These are phyloP conservation scores for Blastosporella zonata DNA, from an alignment of 1,284 basidiomycete genomes.

Conservation along the genomic window DNA sequence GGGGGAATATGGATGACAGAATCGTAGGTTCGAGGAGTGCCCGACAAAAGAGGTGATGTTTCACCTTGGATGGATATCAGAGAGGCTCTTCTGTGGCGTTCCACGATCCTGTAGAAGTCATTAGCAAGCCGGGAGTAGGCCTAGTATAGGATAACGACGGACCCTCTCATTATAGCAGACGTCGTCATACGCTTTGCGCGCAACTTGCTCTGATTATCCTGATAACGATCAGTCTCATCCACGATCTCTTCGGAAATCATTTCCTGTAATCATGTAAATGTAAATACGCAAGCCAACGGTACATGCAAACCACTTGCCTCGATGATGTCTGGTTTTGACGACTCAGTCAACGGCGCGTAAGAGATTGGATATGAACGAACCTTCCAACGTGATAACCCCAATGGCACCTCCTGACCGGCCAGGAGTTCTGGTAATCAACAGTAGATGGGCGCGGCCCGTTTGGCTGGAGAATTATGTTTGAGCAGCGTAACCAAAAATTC, in stretches of 20 bases:
- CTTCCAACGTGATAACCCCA: constrained; percentile 81
- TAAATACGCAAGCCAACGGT: not conserved
- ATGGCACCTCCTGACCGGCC: constrained; percentile 79
- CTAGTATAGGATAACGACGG: not conserved
- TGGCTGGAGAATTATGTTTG: constrained; percentile 53
- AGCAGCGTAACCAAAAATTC: not conserved
- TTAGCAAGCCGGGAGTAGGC: not conserved
- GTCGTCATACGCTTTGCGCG: constrained; percentile 72
- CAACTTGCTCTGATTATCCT: constrained; percentile 80
- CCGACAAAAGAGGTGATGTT: not conserved
- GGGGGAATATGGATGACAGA: not conserved
- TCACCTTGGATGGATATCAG: constrained; percentile 1
- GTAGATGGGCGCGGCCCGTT: constrained; percentile 91
- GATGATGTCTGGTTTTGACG: constrained; percentile 55
- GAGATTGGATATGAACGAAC: constrained; percentile 29
- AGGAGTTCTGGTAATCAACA: constrained; percentile 84
- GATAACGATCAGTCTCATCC: constrained; percentile 87
- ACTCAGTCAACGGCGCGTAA: not conserved
- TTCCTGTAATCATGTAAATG: constrained; percentile 45
- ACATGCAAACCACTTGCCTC: constrained; percentile 38
- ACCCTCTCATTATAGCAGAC: constrained; percentile 81
- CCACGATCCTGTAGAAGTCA: constrained; percentile 17
- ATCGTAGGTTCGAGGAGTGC: not conserved
- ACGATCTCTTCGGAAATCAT: constrained; percentile 88
- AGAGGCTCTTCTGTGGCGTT: constrained; percentile 17